phyloP scores from a whole-genome alignment of 345 rosid genomes.

The Odontarrhena argentea region DNA sequence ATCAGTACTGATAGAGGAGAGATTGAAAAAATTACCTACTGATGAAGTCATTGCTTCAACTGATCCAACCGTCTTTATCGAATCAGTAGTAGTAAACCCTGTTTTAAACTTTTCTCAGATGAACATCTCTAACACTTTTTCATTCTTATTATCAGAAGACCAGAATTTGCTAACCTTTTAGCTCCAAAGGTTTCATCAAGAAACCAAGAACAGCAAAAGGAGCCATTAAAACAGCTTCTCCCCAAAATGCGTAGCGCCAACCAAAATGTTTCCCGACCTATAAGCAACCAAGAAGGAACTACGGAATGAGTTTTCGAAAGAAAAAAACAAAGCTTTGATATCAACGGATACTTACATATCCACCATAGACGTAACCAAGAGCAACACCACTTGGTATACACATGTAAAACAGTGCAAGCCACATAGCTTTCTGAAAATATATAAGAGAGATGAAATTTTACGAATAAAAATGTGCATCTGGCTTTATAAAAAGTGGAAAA shows the following conservation, averaged over 20 bases:
- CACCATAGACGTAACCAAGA: conserved; percentile 89
- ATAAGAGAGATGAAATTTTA: background rate
- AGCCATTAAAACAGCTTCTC: conserved; percentile 84
- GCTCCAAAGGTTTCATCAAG: conserved; percentile 71
- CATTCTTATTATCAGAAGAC: conserved; percentile 3
- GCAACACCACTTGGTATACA: conserved; percentile 94
- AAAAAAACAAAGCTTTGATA: no score
- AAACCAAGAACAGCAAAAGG: conserved; percentile 83
- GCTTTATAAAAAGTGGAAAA: background rate
- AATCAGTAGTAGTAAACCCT: conserved; percentile 31
- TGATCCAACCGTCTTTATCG: background rate
- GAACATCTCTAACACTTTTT: background rate
- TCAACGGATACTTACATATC: conserved; percentile 56
- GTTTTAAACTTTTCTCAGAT: background rate
- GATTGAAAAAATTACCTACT: background rate
- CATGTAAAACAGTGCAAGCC: conserved; percentile 96
- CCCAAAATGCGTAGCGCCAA: conserved; percentile 87
- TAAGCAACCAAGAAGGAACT: conserved; percentile 1
- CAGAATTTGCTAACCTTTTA: conserved; percentile 54
- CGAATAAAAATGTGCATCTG: conserved; percentile 4
- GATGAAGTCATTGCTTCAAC: conserved; percentile 21
- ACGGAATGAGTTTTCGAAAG: background rate
- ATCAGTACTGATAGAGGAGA: background rate
- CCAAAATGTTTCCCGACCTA: conserved; percentile 71
- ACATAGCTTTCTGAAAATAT: conserved; percentile 67